Evolutionary conservation across 345 rosid genomes (phyloP), one percentile per base, ranked within the genome.

Genomic region (Linum trigynum): DNA sequence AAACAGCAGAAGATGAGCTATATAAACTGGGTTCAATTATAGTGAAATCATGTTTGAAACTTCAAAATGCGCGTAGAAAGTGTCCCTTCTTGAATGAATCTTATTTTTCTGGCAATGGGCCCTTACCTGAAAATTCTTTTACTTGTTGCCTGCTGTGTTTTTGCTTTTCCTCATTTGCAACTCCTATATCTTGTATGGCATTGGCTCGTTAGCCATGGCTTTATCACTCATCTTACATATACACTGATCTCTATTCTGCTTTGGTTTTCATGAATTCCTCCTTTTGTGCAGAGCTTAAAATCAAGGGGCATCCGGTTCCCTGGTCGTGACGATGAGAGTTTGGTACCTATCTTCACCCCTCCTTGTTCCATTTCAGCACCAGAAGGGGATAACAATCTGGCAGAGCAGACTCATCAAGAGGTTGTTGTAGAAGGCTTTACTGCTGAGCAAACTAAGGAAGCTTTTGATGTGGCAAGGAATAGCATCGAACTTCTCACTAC

Each of bases 281-380:
- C 38, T 68, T 40, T 51, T 66, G 12, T 48, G 39, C 60, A 95
- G 97, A 87, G 97, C 78, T 71, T 95, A 64, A 95, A 72, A 82
- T 78, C 95, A 55, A 82, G 97, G 78, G 99, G 97, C 32, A 86
- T 95, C 56, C 83, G 95, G 8, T 95, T 95, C 77, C 97, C 99
- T 62, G 99, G 95, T 55, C 91, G 96, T 74, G 99, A 95, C 73
- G 66, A 78, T 55, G 97, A 91, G 83, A 95, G 96, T 73, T 71
- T 91, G 81, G 97, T 85, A 59, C 97, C 99, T 43, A 87, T 95
- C 64, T 91, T 95, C 71, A 95, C 97, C 3, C 99, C 96, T 71
- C 81, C 97, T 69, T 85, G 82, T 65, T 80, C 99, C 59, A 82
- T 78, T 71, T 78, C 85, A 32, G 86, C 81, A 42, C 78, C 81